Base-by-base conservation (phyloP, 805 yeast species). In the Komagataella pseudopastoris region DNA sequence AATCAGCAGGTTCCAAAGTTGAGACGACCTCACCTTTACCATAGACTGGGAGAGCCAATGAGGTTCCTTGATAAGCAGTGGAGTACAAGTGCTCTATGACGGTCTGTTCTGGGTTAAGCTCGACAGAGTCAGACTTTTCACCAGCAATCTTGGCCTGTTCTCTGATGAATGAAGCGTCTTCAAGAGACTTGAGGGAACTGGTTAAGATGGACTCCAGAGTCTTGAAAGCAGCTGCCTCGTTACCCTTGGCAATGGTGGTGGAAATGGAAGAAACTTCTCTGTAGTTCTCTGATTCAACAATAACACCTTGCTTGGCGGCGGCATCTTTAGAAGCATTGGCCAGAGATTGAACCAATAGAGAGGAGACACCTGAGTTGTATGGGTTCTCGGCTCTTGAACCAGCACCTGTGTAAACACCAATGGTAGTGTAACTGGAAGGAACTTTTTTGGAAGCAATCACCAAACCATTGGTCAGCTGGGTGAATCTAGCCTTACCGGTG, bases 41-140 rank as follows among this genome's bases (percentile, higher is more conserved):
- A 61, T 76, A 73, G 46, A 77, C 74, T 67, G 95, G 93, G 64
- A 86, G 72, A 51, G 84, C 85, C 58, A 86, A 73, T 30, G 93
- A 81, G 62, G 88, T 81, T 63, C 88, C 88, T 72, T 86, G 95
- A 84, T 81, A 86, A 52, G 95, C 95, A 55, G 90, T 78, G 54
- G 90, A 78, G 63, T 81, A 79, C 72, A 86, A 76, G 70, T 86
- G 95, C 71, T 83, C 87, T 59, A 81, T 61, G 50, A 82, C 85
- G 69, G 73, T 76, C 52, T 74, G 65, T 55, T 76, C 74, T 59
- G 83, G 78, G 54, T 59, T 66, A 51, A 70, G 64, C 71, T 86
- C 95, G 55, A 83, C 72, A 43, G 67, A 66, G 47, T 71, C 77
- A 52, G 83, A 75, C 55, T 71, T 65, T 18, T 69, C 66, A 52